Base-by-base conservation (phyloP, 2,329 filamentous ascomycete genomes). In the Alternaria solani region DNA sequence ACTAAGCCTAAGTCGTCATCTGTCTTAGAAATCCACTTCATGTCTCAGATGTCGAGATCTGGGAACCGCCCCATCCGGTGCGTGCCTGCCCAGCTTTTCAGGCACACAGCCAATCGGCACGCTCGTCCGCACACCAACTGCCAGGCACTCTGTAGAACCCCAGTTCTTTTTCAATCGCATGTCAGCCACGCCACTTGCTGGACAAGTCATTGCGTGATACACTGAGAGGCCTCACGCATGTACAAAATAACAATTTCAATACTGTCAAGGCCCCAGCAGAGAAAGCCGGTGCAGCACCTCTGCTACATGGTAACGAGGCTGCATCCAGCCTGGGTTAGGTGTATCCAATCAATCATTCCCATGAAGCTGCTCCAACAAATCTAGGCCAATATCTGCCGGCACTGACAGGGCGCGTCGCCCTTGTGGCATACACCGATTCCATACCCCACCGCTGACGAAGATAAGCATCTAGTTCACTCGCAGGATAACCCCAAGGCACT, bases 401-500 rank as follows among this genome's bases (percentile, higher is more conserved):
- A 11, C 12, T 51, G 18, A 65, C 18, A 6, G 57, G 48, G 2
- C 25, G 16, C 9, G 20, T 65, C 18, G 57, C 38, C 43, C 7
- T 30, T 7, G 26, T 58, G 23, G 59, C 60, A 0, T 48, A 25
- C 16, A 25, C 32, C 8, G 54, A 42, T 2, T 32, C 18, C n/a
- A 66, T 52, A 7, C 63, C 63, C 63, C 63, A 66, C 57, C 63
- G 55, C 46, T 66, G 58, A 9, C 28, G 23, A n/a, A 65, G 48
- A 7, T 61, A 34, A 1, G 20, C 16, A 9, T 23, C 30, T 20
- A 55, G 0, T 5, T 65, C 57, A 14, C 20, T 1, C 8, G 11
- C 18, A 14, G 5, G 11, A 18, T 56, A 32, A 25, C 57, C 51
- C 11, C 32, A 7, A 4, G 18, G 14, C 2, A 26, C 1, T 26